These are phyloP conservation scores for Cyberlindnera petersonii DNA, from an alignment of 805 yeast genomes.

Conservation along the genomic window DNA sequence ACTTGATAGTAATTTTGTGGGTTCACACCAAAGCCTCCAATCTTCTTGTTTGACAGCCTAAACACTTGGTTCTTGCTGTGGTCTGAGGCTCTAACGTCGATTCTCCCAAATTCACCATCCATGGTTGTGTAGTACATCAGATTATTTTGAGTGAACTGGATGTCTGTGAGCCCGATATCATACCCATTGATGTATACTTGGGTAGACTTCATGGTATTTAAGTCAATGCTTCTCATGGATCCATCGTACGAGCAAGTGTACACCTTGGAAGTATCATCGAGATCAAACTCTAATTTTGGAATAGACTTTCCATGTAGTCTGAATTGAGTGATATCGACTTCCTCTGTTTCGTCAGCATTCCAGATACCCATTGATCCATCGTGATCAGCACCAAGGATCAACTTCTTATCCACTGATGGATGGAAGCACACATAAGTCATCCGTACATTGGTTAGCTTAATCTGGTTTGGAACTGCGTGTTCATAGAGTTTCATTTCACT, in stretches of 20 bases:
- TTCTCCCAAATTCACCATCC: constrained; percentile 71
- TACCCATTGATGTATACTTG: constrained; percentile 60
- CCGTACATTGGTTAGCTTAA: constrained; percentile 65
- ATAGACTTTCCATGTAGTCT: constrained; percentile 76
- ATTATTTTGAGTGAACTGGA: constrained; percentile 54
- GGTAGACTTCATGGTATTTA: constrained; percentile 52
- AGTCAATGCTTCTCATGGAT: constrained; percentile 67
- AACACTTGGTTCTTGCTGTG: constrained; percentile 28
- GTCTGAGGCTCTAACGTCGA: constrained; percentile 57
- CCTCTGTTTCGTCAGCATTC: constrained; percentile 52
- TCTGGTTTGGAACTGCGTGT: constrained; percentile 61
- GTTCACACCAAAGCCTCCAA: constrained; percentile 82
- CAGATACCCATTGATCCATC: constrained; percentile 85
- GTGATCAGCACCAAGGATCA: constrained; percentile 85
- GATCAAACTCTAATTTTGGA: constrained; percentile 55
- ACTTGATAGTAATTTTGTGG: constrained; percentile 63
- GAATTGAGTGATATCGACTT: constrained; percentile 55
- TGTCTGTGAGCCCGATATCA: constrained; percentile 71
- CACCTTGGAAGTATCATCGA: constrained; percentile 48
- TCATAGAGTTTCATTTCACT: constrained; percentile 47
- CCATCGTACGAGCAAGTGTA: constrained; percentile 86
- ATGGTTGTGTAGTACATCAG: constrained; percentile 71
- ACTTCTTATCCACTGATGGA: constrained; percentile 57
- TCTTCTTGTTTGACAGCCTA: constrained; percentile 82
- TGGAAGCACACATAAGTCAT: constrained; percentile 75